Evolutionary conservation across 805 yeast species (phyloP), one percentile per base, ranked within the genome.

Genomic region (Hanseniaspora guilliermondii): DNA sequence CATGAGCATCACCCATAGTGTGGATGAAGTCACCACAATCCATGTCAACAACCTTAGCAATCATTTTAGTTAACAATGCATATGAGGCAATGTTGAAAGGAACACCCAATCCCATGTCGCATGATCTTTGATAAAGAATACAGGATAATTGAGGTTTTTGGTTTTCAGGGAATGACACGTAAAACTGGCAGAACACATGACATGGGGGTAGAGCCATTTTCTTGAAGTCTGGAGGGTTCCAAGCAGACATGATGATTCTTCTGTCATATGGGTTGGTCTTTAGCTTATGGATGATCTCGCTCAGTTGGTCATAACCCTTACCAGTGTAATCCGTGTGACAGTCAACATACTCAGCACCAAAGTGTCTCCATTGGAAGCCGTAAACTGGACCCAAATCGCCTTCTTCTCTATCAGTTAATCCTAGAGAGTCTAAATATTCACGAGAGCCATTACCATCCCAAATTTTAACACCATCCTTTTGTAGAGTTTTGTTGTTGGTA

Each of bases 101-200:
- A 22, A 93, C 97, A 14, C 99, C 99, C n/a, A 93, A 76, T 0
- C 99, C 99, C 96, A 93, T 89, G 65, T 93, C 99, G 69, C 97
- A 91, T n/a, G 96, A 85, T 63, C 99, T 79, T 71, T 93, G 99
- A 69, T 93, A 93, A 72, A 93, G 73, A 56, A 84, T 77, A 67
- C 98, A 93, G 12, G 93, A 85, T 55, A 93, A 75, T 62, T 76
- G 80, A 22, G 94, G 94, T 61, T 70, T 79, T 35, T 63, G 67
- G n/a, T 71, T 72, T 49, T 69, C 65, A n/a, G 95, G 91, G 71
- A 85, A 85, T 62, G 77, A 85, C 39, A 93, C 98, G 66, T 85
- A 93, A 65, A 93, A 93, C 68, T 93, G 99, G 55, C 95, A 82
- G 65, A 93, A 86, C 24, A 93, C 94, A 68, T 93, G 99, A 64